Percentiles rank a stretch among this genome's conserved stretches.
Conservation (phyloP, 176 grass and related monocot species). For the Dactylis glomerata region DNA sequence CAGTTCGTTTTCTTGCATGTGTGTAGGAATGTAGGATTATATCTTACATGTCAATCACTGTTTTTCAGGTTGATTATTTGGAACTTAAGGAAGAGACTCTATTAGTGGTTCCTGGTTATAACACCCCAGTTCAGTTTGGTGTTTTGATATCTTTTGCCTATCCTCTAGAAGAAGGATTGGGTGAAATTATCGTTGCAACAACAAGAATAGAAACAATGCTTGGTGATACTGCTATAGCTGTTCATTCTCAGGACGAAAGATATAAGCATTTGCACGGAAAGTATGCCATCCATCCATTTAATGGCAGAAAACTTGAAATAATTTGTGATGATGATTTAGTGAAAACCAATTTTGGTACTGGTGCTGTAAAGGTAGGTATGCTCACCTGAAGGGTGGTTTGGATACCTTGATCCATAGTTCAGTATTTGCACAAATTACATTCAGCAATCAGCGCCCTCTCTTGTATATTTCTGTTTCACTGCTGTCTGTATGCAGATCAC, state of each 20-base stretch:
- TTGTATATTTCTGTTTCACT: slow-evolving; percentile 27
- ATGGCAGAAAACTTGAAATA: slow-evolving; percentile 68
- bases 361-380: slow-evolving; percentile 80
- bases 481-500: slow-evolving; percentile 62
- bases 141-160: slow-evolving; percentile 92
- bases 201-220: slow-evolving; percentile 95
- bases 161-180: slow-evolving; percentile 71
- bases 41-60: slow-evolving; percentile 23
- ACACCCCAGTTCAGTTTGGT: slow-evolving; percentile 63
- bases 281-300: slow-evolving; percentile 82
- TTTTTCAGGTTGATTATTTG: slow-evolving; percentile 72
- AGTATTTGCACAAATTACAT: background rate
- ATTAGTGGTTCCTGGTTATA: slow-evolving; percentile 80
- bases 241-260: slow-evolving; percentile 76
- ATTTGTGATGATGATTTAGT: slow-evolving; percentile 78
- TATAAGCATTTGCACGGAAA: slow-evolving; percentile 85
- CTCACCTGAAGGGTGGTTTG: background rate
- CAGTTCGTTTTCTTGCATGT: background rate
- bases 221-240: slow-evolving; percentile 87
- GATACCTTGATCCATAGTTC: background rate
- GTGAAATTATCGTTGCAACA: slow-evolving; percentile 87
- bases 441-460: background rate
- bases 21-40: background rate
- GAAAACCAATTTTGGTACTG: slow-evolving; percentile 81
- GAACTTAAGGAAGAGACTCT: slow-evolving; percentile 72